Evolutionary conservation across 495 filamentous ascomycete genomes (phyloP), one percentile per base, ranked within the genome.

Genomic region (Jackrogersella minutella): DNA sequence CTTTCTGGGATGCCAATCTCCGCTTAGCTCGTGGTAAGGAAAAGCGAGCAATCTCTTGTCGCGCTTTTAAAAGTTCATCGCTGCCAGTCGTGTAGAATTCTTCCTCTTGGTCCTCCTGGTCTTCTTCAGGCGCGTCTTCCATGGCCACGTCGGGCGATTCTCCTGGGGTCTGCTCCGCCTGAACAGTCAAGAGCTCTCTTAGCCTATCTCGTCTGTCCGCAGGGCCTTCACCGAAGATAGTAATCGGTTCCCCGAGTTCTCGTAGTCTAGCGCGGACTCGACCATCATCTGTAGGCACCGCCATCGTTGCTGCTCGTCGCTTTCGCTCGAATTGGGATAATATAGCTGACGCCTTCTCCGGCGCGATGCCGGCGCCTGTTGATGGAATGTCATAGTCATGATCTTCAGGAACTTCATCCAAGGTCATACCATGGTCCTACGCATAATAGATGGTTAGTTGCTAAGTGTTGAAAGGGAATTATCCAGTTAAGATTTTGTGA

Each of bases 211-310:
- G 84, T 58, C 95, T 82, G 68, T 98, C 94, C 5, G 81, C 87
- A 0, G 90, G 90, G 5, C 92, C 93, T 82, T 99, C 95, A 41
- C 92, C 95, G 69, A 99, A 99, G 0, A 98, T 83, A 4, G 96
- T 99, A 56, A 98, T 89, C 2, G 95, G 96, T 73, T 99, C 89
- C 9, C 90, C 91, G 33, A 97, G 81, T 68, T 93, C 89, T 68
- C 96, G 89, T 52, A 98, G 80, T 33, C 87, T 87, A 21, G 85
- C 79, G 36, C 93, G 90, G 33, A 99, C 93, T 64, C 90, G 87
- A 24, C 84, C 90, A 81, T 99, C 96, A 69, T 97, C 93, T 52
- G 95, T 99, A 3, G 95, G 95, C 2, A 99, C 96, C n/a, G 89
- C 88, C 69, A 97, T 93, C 10, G 90, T 89, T 8, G 93, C 93